Evolutionary conservation across 176 grass and related monocot species (phyloP), one percentile per base, ranked within the genome.

Genomic region (Juncus effusus): DNA sequence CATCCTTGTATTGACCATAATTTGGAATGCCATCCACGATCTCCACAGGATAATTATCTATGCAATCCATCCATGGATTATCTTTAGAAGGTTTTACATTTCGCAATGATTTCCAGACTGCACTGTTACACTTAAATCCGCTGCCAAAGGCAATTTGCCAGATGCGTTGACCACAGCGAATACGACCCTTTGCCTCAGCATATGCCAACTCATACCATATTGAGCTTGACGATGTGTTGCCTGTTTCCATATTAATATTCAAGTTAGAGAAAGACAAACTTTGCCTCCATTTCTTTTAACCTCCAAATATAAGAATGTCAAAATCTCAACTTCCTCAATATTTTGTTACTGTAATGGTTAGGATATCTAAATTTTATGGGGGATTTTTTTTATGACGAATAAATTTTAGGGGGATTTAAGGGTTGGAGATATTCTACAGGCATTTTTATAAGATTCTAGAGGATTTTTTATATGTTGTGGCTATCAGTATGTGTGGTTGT

Each of bases 121-220:
- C 87, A 63, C 91, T 96, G 73, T 96, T 96, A 78, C 91, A 96
- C 81, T 96, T 96, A 81, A 96, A 96, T 16, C 91, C 84, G 55
- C 84, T 87, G 38, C 91, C 91, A 67, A 96, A 96, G 4, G 91
- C 87, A 73, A 96, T 90, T 85, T 90, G 87, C 91, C 91, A 96
- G 71, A 96, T 71, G 58, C 86, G 83, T 83, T 96, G 73, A 57
- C 87, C 84, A 16, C 72, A 72, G 28, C 72, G 87, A 50, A 96
- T 81, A 6, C 91, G 73, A 42, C 87, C 91, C 78, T 96, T 96
- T 65, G 91, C 83, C 76, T 96, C 91, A 54, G 72, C 78, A 84
- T 96, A 96, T 3, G 87, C 87, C 5, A 96, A 81, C 76, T 90
- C 91, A 66, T 96, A 96, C 91, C 91, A 96, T 65, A 90, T 90